Conservation (phyloP, 345 rosid species). For the Aurinia saxatilis region DNA sequence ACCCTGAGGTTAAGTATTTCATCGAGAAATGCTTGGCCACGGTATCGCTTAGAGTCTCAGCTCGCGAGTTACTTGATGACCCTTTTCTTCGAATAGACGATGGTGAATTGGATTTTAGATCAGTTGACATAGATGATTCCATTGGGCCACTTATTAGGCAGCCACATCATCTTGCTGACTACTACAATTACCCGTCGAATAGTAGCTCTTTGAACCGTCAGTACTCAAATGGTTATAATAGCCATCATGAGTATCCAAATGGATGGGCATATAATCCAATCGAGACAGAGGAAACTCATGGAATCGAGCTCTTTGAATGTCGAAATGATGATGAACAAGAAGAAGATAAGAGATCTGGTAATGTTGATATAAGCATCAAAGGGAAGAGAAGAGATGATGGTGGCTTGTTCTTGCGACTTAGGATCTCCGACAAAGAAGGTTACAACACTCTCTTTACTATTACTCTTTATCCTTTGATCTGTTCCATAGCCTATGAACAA, state of each 20-base stretch:
- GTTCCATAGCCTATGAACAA: neutral
- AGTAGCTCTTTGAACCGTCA: constrained; percentile 36
- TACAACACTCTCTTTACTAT: neutral
- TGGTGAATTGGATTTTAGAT: constrained; percentile 46
- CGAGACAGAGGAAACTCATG: constrained; percentile 53
- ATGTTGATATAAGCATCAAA: constrained; percentile 73
- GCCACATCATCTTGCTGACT: constrained; percentile 37
- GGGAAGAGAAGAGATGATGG: constrained; percentile 70
- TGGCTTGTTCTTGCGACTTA: constrained; percentile 70
- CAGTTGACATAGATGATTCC: constrained; percentile 37
- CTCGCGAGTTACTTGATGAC: constrained; percentile 79
- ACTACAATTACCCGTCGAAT: constrained; percentile 22
- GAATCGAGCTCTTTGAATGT: constrained; percentile 75
- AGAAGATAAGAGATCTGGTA: constrained; percentile 60
- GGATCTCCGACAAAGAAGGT: constrained; percentile 94
- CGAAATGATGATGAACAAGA: constrained; percentile 28
- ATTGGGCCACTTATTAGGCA: constrained; percentile 44
- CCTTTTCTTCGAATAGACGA: constrained; percentile 72
- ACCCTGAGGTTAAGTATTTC: constrained; percentile 79
- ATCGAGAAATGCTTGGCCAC: constrained; percentile 94
- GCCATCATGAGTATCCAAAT: constrained; percentile 22
- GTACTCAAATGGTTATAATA: constrained; percentile 43
- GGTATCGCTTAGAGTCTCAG: constrained; percentile 82
- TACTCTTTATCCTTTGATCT: neutral
- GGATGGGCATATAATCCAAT: constrained; percentile 57